Conservation (phyloP, 164 flowering plant species). For the Vitis amurensis region DNA sequence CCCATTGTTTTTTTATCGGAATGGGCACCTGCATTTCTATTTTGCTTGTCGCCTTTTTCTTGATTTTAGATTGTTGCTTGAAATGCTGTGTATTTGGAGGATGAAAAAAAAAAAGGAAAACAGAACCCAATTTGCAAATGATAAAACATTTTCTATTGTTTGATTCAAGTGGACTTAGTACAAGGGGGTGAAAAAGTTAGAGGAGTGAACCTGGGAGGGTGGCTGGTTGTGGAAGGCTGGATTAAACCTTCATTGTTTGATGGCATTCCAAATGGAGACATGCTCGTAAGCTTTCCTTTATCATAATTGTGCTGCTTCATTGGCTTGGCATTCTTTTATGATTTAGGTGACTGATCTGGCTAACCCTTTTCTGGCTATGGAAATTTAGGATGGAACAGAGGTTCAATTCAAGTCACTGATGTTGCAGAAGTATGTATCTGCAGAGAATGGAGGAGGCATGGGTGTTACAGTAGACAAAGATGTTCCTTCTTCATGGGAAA, state of each 20-base stretch:
- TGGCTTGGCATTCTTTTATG: background rate
- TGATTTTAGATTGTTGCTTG: conserved; percentile 2
- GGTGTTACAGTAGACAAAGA: conserved; percentile 61
- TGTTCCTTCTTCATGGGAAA: conserved; percentile 75
- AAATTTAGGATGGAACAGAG: conserved; percentile 78
- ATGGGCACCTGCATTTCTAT: too few species aligned
- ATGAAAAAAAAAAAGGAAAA: background rate
- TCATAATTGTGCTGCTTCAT: background rate
- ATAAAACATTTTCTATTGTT: background rate
- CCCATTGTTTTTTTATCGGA: too few species aligned
- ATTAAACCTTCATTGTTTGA: conserved; percentile 88
- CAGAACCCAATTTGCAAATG: background rate
- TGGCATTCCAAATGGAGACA: conserved; percentile 80
- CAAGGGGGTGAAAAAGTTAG: conserved; percentile 59
- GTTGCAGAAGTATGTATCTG: conserved; percentile 59
- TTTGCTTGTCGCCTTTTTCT: too few species aligned
- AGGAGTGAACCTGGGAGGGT: conserved; percentile 94
- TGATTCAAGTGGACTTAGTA: conserved; percentile 49
- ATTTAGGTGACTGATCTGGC: background rate
- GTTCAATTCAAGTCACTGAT: conserved; percentile 69
- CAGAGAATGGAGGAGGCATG: conserved; percentile 75
- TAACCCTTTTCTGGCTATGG: conserved; percentile 11
- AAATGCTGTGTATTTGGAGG: background rate
- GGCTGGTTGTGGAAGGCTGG: conserved; percentile 95
- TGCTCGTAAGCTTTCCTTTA: conserved; percentile 62